Conservation (phyloP, 495 filamentous ascomycete genomes). For the Penicillium subrubescens region DNA sequence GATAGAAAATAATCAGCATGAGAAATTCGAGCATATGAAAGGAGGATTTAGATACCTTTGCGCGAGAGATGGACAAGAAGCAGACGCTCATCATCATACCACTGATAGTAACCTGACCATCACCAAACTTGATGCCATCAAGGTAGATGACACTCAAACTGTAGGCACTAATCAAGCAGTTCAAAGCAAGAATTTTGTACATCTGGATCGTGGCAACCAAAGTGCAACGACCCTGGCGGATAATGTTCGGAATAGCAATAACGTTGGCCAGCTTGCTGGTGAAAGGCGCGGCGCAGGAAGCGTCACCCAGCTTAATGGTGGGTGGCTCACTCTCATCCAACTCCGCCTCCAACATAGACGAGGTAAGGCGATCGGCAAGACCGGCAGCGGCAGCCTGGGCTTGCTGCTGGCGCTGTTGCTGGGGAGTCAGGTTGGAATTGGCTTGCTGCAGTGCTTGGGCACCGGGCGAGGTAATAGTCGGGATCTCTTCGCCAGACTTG, state of each 20-base stretch:
- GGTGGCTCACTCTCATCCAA: constrained; percentile 89
- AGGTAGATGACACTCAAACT: constrained; percentile 94
- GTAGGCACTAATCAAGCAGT: constrained; percentile 98
- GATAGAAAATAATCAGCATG: constrained; percentile 23
- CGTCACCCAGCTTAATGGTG: constrained; percentile 95
- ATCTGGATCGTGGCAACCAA: constrained; percentile 99
- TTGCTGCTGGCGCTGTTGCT: constrained; percentile 63
- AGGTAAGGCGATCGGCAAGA: constrained; percentile 84
- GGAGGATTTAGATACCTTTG: constrained; percentile 60
- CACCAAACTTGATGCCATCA: constrained; percentile 98
- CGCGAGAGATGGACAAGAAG: constrained; percentile 94
- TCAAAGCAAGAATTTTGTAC: constrained; percentile 99
- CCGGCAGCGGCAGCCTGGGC: constrained; percentile 70
- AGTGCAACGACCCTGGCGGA: constrained; percentile 95
- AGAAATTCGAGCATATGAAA: background rate
- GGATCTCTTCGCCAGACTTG: constrained; percentile 55
- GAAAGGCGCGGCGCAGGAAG: constrained; percentile 95
- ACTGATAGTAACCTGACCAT: constrained; percentile 97
- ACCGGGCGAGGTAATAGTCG: constrained; percentile 69
- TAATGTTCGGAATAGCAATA: constrained; percentile 96
- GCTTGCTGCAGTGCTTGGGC: constrained; percentile 68
- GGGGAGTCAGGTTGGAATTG: constrained; percentile 49
- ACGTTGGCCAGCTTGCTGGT: constrained; percentile 98
- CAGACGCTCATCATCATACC: constrained; percentile 99
- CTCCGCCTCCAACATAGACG: constrained; percentile 87